Evolutionary conservation across 2,329 filamentous ascomycete species (phyloP).

Genomic region (Ophiostoma sp.): DNA sequence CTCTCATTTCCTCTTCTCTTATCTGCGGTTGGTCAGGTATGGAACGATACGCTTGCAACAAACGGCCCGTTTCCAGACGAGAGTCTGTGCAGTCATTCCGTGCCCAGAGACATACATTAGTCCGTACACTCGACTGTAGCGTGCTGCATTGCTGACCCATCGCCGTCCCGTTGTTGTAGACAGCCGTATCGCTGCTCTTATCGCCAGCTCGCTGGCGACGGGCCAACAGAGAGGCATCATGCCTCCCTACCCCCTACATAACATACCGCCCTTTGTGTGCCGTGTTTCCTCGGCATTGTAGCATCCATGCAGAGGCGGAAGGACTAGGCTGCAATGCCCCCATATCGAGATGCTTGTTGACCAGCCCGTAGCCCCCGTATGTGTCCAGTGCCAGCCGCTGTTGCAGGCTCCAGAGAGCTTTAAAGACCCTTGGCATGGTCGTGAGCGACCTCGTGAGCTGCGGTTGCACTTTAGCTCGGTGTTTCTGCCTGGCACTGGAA

Average conservation of each 20-base stretch:
- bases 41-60: slow-evolving; percentile 3
- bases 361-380: not conserved
- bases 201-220: not conserved
- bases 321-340: not conserved
- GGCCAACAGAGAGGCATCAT: not conserved
- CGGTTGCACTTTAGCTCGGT: not conserved
- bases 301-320: not conserved
- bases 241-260: not conserved
- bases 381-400: not conserved
- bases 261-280: not conserved
- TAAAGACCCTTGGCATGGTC: not conserved
- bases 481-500: not conserved
- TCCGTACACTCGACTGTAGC: not conserved
- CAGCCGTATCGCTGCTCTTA: not conserved
- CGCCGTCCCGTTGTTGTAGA: not conserved
- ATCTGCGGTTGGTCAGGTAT: slow-evolving; percentile 2
- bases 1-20: slow-evolving; percentile 8
- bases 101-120: not conserved
- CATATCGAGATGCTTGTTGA: not conserved
- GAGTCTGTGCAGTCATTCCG: not conserved
- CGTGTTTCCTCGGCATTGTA: not conserved
- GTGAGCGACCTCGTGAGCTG: slow-evolving; percentile 3
- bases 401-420: not conserved
- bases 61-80: slow-evolving; percentile 16
- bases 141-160: not conserved